These are phyloP conservation scores for Wickerhamiella nectarea DNA, from an alignment of 805 yeast species.

Conservation along the genomic window DNA sequence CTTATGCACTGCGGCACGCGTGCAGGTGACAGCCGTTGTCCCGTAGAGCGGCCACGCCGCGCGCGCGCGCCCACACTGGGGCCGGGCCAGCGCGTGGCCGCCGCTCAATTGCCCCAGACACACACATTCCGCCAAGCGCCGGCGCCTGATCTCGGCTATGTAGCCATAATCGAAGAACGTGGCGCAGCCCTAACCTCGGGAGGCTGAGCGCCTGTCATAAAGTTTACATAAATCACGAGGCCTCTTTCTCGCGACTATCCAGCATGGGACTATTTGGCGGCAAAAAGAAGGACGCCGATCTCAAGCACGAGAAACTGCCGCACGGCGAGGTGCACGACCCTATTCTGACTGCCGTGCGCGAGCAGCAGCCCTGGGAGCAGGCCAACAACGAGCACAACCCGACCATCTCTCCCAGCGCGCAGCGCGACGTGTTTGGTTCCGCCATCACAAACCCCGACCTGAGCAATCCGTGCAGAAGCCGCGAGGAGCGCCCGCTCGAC, in stretches of 20 bases:
- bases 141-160: too few relatives aligned
- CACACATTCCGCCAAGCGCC: too few relatives aligned
- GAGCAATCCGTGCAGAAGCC: constrained; percentile 82
- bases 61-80: too few relatives aligned
- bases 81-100: too few relatives aligned
- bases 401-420: constrained; percentile 37
- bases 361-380: constrained; percentile 88
- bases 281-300: neutral
- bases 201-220: neutral
- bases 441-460: constrained; percentile 67
- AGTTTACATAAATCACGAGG: neutral
- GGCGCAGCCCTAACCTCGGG: neutral
- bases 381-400: constrained; percentile 27
- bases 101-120: too few relatives aligned
- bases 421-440: constrained; percentile 76
- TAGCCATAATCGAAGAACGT: too few relatives aligned
- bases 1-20: too few relatives aligned
- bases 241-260: neutral
- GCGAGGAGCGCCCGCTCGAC: constrained; percentile 95
- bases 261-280: constrained; percentile 6
- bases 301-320: neutral
- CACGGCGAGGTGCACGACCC: constrained; percentile 64
- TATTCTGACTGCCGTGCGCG: constrained; percentile 83
- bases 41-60: too few relatives aligned
- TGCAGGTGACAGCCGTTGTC: too few relatives aligned